Base-by-base conservation (phyloP, 2,329 filamentous ascomycete species). In the Colletotrichum euphorbiae region DNA sequence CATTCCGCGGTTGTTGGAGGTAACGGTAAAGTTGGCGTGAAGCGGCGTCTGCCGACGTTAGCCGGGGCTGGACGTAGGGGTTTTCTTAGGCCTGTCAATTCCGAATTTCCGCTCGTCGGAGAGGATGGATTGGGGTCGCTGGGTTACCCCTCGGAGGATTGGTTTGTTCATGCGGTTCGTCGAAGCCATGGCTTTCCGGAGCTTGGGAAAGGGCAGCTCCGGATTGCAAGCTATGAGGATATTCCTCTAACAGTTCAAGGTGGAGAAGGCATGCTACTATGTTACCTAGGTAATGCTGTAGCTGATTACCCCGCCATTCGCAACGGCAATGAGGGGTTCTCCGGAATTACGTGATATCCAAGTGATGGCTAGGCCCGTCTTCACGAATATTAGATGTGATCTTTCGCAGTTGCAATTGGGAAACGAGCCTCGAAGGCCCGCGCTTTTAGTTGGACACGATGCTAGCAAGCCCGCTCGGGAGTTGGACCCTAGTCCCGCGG, bases 21-120 rank as follows among this genome's bases (percentile, higher is more conserved):
- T n/a, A 21, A 19, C 31, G n/a, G 36, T 40, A 65, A 42, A 58
- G 61, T 55, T 54, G 65, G 43, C 46, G 45, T 43, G 40, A 70
- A 59, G 64, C 68, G 68, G 55, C 45, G 59, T 40, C 69, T 70
- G 69, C 69, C 69, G 69, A 70, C 19, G 61, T 48, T 70, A 70
- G 65, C 69, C 69, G 69, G 65, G 43, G 45, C 24, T 12, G 48
- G 48, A 28, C 28, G 31, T 13, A 11, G 57, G 17, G n/a, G 24
- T 19, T 12, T 52, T 21, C 17, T 12, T 64, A 52, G 60, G 54
- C 52, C 40, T 58, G 13, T 17, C 45, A 67, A 67, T 67, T 67
- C 60, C 65, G 60, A 63, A 63, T 56, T 67, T 46, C 59, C 58
- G 12, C 57, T 64, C 52, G 24, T n/a, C 31, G 28, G n/a, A 3